Base-by-base conservation (phyloP, 495 filamentous ascomycete genomes). In the Aspergillus homomorphus region DNA sequence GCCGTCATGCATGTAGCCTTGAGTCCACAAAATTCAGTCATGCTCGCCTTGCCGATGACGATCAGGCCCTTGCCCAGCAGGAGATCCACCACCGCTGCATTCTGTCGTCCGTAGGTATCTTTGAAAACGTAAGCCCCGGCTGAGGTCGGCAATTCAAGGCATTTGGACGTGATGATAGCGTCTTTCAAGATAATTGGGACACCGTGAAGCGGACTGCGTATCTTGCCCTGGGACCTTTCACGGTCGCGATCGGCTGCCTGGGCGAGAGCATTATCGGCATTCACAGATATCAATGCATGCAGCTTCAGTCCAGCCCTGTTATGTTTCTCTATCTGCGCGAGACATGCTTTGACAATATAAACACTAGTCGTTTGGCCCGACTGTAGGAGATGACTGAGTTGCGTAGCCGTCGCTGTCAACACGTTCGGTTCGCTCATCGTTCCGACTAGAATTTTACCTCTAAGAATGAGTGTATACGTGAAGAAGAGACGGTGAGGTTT, bases 181-280 rank as follows among this genome's bases (percentile, higher is more conserved):
- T 50, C 46, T 4, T 50, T 50, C 7, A 50, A 19, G 22, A 50
- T 50, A 16, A 50, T 50, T 10, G 46, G 46, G 7, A 50, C 26
- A 0, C 46, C 46, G 10, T 50, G 46, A 0, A 50, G 21, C 2
- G 21, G 21, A 16, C 46, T 16, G 21, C 46, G 46, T 19, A 50
- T 4, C 4, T 4, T 6, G 9, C 46, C 46, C 12, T 50, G 46
- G 2, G 46, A 4, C 10, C 46, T 19, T 16, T 50, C 46, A 0
- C 22, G 22, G 22, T 50, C 46, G 46, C 46, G 46, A 16, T 50
- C 46, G 2, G 46, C 46, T 4, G 46, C 46, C 10, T 50, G 46
- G 6, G 46, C 9, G 2, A 50, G 46, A 24, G 46, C 46, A 16
- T 4, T 50, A 2, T 10, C 46, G 9, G 22, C 20, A 10, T 50